Conservation (phyloP, 139 green algal genomes). For the Picochlorum sp. region DNA sequence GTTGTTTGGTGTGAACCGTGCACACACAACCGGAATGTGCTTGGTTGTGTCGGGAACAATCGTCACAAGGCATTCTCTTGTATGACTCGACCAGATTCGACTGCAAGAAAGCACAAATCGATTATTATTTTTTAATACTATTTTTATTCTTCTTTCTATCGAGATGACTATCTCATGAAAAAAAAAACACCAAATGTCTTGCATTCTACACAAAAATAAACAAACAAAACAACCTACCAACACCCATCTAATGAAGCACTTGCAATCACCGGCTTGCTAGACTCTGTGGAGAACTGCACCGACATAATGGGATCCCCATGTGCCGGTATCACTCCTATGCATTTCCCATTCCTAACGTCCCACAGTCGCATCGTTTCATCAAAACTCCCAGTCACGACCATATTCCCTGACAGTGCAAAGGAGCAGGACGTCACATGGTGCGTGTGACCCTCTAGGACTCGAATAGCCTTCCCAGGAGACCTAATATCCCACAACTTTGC, state of each 20-base stretch:
- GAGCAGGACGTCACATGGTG: constrained; percentile 76
- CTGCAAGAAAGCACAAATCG: neutral
- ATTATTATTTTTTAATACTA: no score
- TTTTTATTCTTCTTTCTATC: neutral
- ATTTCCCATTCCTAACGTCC: constrained; percentile 54
- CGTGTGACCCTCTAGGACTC: constrained; percentile 62
- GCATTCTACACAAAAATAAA: no score
- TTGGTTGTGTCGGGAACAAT: constrained; percentile 40
- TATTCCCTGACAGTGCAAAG: constrained; percentile 61
- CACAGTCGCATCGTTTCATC: constrained; percentile 87
- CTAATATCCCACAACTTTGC: constrained; percentile 52
- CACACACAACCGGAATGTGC: constrained; percentile 57
- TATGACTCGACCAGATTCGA: constrained; percentile 39
- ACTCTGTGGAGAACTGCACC: constrained; percentile 63
- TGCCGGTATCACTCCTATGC: constrained; percentile 59
- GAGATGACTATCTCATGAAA: constrained; percentile 14
- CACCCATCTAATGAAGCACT: constrained; percentile 73
- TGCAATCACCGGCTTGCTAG: constrained; percentile 50
- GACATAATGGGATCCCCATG: constrained; percentile 83
- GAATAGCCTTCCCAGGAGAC: constrained; percentile 33
- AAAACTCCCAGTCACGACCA: constrained; percentile 77
- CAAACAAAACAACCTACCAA: constrained; percentile 37
- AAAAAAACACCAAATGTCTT: no score
- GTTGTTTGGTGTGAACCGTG: constrained; percentile 79
- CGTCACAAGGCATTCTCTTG: constrained; percentile 72